Evolutionary conservation across 352 stramenopile genomes (phyloP), one percentile per base, ranked within the genome.

Genomic region (Globisporangium sylvaticum): DNA sequence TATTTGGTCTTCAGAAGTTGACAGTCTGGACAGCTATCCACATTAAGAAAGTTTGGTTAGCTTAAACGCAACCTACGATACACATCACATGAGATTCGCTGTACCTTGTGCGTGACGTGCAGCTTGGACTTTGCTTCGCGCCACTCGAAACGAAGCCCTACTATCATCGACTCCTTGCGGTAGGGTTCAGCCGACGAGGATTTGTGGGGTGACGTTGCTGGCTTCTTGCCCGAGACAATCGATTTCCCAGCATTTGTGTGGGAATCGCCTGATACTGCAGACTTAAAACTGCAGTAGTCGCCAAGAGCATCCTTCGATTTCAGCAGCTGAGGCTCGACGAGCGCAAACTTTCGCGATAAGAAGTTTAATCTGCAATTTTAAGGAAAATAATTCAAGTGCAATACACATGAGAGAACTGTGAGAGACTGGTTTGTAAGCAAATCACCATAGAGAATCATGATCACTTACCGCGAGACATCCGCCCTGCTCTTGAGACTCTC

Each of bases 91-190:
- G 18, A n/a, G 14, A 29, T 8, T 50, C n/a, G 14, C 44, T 63
- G 42, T 61, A 90, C 83, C 79, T 91, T 88, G 57, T 94, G 81
- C 34, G 71, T 76, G 4, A 86, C 68, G 12, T 81, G 64, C 9
- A 94, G 68, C 58, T 90, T 88, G 8, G 83, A 88, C 57, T 78
- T 78, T 7, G 73, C 86, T 63, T 90, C 74, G 32, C 80, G 67
- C 82, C 82, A 92, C 68, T 94, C 86, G n/a, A 89, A 77, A 12
- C 84, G 79, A 44, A 91, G 69, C 0, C 76, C 79, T 15, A 85
- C 54, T 2, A 91, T 69, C 27, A 94, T 74, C 0, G 70, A 72
- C 48, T 84, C 78, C 53, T 68, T 77, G 9, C 58, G 67, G 29
- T 78, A 80, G 0, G 68, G 66, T 29, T n/a, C 31, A 22, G 24